Conservation (phyloP, 148 eudicot genomes). For the Nepenthes mirabilis region DNA sequence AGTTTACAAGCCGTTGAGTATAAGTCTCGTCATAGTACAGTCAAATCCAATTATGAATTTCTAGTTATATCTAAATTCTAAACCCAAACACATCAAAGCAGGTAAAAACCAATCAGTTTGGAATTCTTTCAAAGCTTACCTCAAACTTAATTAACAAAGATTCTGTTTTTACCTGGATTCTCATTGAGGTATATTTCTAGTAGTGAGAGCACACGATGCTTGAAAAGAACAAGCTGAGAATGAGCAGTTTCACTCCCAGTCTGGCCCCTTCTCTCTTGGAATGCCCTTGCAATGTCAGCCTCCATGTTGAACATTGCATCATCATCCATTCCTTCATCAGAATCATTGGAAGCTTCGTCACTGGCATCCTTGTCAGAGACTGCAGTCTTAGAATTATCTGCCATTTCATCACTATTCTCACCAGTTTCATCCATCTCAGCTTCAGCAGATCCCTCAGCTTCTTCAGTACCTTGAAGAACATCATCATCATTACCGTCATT, state of each 20-base stretch:
- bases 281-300: slow-evolving; percentile 46
- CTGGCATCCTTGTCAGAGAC: slow-evolving; percentile 18
- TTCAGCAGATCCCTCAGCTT: slow-evolving; percentile 68
- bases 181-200: slow-evolving; percentile 82
- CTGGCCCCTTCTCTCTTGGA: slow-evolving; percentile 66
- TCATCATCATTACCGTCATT: slow-evolving; percentile 49
- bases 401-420: slow-evolving; percentile 22
- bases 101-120: too few species aligned
- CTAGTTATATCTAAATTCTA: too few species aligned
- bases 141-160: too few species aligned
- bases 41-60: too few species aligned
- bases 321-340: slow-evolving; percentile 91
- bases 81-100: too few species aligned
- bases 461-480: slow-evolving; percentile 57
- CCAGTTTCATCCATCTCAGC: slow-evolving; percentile 51
- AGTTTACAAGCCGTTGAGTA: neutral
- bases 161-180: slow-evolving; percentile 52
- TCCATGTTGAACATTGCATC: slow-evolving; percentile 99
- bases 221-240: slow-evolving; percentile 84
- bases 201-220: slow-evolving; percentile 89
- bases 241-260: slow-evolving; percentile 81
- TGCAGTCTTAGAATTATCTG: slow-evolving; percentile 18
- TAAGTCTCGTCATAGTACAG: too few species aligned
- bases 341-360: slow-evolving; percentile 48
- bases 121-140: too few species aligned